Conservation (phyloP, 106 monocot species). For the Phalaenopsis equestris region DNA sequence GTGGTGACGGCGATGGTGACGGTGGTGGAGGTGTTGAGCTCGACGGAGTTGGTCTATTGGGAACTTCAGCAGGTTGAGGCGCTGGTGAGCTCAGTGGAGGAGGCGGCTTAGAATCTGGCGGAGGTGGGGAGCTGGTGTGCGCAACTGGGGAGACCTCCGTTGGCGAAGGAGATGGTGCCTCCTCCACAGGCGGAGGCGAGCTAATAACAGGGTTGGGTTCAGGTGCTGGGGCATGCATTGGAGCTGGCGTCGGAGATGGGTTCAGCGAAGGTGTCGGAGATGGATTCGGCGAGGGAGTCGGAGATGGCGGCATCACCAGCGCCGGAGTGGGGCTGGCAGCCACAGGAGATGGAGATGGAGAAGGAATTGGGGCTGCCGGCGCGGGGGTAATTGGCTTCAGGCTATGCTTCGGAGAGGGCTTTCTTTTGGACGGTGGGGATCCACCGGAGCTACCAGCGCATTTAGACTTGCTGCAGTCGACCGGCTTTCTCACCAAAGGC, state of each 20-base stretch:
- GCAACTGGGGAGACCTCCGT: neutral
- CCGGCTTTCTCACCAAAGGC: neutral
- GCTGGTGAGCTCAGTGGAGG: conserved; percentile 12
- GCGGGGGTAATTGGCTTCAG: neutral
- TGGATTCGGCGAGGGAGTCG: too few relatives aligned
- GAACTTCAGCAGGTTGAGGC: neutral
- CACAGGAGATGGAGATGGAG: neutral
- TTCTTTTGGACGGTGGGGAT: neutral
- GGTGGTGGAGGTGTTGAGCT: conserved; percentile 7
- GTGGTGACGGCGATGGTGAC: neutral
- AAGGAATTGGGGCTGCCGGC: neutral
- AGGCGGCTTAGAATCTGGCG: neutral
- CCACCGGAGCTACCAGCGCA: neutral
- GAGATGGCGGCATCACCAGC: too few relatives aligned
- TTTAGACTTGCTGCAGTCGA: conserved; percentile 14
- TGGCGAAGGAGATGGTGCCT: neutral
- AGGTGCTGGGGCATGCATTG: too few relatives aligned
- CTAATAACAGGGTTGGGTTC: too few relatives aligned
- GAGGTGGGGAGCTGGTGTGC: neutral
- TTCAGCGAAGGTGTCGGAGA: too few relatives aligned
- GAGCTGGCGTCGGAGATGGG: too few relatives aligned
- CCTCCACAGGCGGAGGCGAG: too few relatives aligned
- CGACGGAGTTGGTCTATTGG: neutral
- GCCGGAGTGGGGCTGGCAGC: too few relatives aligned
- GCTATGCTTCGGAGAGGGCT: neutral